Evolutionary conservation across 768 basidiomycete species (phyloP).

Genomic region (Xerocomellus dryophilus): DNA sequence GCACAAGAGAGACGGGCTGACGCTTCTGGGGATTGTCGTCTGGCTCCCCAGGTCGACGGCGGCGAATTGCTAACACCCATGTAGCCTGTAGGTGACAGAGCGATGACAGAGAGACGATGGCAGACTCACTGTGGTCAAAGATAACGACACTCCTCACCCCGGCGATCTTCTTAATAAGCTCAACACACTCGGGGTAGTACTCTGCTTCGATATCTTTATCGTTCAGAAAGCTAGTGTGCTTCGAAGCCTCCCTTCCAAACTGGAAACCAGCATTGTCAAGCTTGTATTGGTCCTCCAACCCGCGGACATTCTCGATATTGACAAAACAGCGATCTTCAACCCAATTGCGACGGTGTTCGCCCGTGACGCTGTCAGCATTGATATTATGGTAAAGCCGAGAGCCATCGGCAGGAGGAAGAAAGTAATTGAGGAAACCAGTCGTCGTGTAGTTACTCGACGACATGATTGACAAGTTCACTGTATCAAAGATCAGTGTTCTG

Average conservation of each 20-base stretch:
- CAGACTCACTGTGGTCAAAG: conserved; percentile 40
- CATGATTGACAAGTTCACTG: conserved; percentile 1
- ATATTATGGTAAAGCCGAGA: conserved; percentile 15
- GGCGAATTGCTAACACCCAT: conserved; percentile 39
- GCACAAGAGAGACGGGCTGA: conserved; percentile 42
- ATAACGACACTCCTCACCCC: conserved; percentile 39
- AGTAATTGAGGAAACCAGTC: conserved; percentile 19
- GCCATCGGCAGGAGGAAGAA: conserved; percentile 14
- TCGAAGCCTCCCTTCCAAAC: conserved; percentile 23
- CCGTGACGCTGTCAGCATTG: conserved; percentile 17
- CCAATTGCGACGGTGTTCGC: conserved; percentile 23
- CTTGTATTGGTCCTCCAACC: conserved; percentile 30
- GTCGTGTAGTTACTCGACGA: conserved; percentile 16
- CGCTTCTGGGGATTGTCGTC: conserved; percentile 40
- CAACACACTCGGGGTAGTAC: conserved; percentile 41
- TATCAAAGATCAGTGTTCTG: neutral
- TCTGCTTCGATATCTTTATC: conserved; percentile 35
- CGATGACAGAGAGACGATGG: neutral
- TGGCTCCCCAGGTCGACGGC: conserved; percentile 36
- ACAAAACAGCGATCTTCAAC: conserved; percentile 8
- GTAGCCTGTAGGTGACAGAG: neutral
- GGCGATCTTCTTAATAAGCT: conserved; percentile 38
- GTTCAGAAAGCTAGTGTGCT: conserved; percentile 32
- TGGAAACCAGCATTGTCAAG: conserved; percentile 39
- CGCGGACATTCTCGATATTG: conserved; percentile 34